A percentile compares a stretch with the other conserved stretches of the same genome.
phyloP scores from a whole-genome alignment of 2,329 filamentous ascomycete genomes.

The Paramyrothecium sp. region DNA sequence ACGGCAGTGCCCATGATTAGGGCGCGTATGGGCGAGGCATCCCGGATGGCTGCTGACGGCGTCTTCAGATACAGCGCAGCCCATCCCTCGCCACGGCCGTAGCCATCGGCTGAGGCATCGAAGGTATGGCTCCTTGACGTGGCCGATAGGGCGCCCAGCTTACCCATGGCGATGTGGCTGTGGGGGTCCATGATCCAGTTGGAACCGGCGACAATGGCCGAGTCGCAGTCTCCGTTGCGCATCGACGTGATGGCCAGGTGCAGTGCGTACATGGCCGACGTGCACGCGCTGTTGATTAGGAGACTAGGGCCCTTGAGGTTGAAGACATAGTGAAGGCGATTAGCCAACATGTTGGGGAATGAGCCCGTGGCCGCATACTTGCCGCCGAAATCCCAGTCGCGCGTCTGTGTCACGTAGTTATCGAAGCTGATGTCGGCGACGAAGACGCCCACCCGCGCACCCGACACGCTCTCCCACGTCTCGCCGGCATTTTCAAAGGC shows the following conservation, averaged over 20 bases:
- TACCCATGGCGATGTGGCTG: constrained; percentile 4
- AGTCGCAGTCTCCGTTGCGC: constrained; percentile 12
- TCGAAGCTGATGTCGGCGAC: background rate
- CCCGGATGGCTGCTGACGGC: constrained; percentile 31
- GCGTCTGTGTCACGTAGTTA: background rate
- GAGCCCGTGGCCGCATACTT: background rate
- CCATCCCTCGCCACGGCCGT: constrained; percentile 41
- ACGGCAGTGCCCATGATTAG: constrained; percentile 24
- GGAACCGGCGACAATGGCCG: constrained; percentile 20
- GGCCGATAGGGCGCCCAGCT: constrained; percentile 14
- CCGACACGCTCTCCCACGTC: background rate
- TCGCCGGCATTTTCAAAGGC: background rate
- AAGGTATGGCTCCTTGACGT: constrained; percentile 20
- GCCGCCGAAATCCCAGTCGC: background rate
- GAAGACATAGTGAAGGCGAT: background rate
- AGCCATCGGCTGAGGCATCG: constrained; percentile 39
- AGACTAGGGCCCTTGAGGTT: background rate
- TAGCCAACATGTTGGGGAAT: background rate
- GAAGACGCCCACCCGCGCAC: background rate
- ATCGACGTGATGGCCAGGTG: constrained; percentile 8
- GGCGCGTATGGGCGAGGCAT: constrained; percentile 17
- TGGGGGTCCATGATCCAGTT: constrained; percentile 18
- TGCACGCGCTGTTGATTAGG: background rate
- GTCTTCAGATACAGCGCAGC: constrained; percentile 37
- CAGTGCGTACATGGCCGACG: background rate